Base-by-base conservation (phyloP, 345 rosid species). In the Leavenworthia alabamica region DNA sequence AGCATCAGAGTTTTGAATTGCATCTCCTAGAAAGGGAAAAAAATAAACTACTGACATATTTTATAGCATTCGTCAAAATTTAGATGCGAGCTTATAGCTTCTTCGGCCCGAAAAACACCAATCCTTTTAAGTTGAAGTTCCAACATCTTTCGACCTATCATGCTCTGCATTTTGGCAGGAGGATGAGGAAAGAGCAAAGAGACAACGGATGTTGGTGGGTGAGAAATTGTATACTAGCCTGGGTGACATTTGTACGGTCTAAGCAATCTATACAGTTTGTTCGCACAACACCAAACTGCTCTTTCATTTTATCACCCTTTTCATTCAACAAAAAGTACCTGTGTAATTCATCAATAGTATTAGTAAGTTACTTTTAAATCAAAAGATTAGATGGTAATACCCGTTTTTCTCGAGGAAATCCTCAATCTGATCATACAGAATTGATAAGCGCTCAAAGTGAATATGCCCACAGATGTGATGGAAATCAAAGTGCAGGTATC, bases 161-260 rank as follows among this genome's bases (percentile, higher is more conserved):
- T 83, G 84, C 97, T 93, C 97, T 93, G 84, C 76, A 72, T 46
- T 56, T 31, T 68, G 72, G 35, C 32, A 52, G 35, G 64, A 35
- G 53, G 39, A 56, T 56, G 35, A 72, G 52, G 39, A 49, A 39
- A 73, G 35, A 12, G 29, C 12, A 53, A 20, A 22, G 44, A 28
- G 26, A 12, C 3, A 4, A 27, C 2, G 20, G 14, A 46, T 33
- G 28, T 33, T 16, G n/a, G n/a, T n/a, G n/a, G n/a, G n/a, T 26
- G 54, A 19, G 7, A 47, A 47, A 73, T 45, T 14, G 10, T 28
- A 24, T 33, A 77, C 80, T 56, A 65, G 85, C 96, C 91, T 93
- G 97, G 19, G 99, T 93, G 63, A 93, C 99, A 79, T 93, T 89
- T 17, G 97, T 93, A 58, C 97, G 94, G 75, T 93, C 99, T 62